Base-by-base conservation (phyloP, 2,329 filamentous ascomycete genomes). In the Trichoderma sp. region DNA sequence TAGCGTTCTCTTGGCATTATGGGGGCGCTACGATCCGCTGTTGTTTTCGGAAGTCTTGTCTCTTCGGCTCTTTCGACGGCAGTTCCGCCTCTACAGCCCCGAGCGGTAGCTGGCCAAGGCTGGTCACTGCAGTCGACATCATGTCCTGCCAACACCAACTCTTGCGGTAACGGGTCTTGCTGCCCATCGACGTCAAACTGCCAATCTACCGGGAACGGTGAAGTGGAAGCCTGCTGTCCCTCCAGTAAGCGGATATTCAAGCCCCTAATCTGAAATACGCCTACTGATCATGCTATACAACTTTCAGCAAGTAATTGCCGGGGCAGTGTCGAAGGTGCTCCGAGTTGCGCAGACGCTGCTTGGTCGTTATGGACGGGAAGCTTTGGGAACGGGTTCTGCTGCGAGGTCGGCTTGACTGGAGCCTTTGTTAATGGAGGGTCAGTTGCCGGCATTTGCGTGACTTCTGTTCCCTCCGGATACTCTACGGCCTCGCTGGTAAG, bases 331-430 rank as follows among this genome's bases (percentile, higher is more conserved):
- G 64, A 67, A 19, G 55, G 64, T 4, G 64, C 64, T 1, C 64
- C 64, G 10, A 67, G 53, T 31, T 67, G 64, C 21, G 64, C 64
- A 11, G 52, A 55, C 6, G n/a, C 55, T 21, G 55, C 64, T 8
- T 67, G 64, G 64, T 67, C 64, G 4, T 47, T 67, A 6, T 67
- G 64, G 64, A 67, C 29, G 14, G 64, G 64, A 37, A 67, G 64
- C 31, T 67, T 52, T 3, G 64, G 64, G 13, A 67, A 67, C 13
- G 55, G 55, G 11, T 67, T 67, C 5, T 67, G 64, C 13, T 67
- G 64, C n/a, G 55, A 67, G 43, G 64, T 67, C 21, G 64, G 55
- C 11, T 27, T 67, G n/a, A 67, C 55, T 1, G 64, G 64, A 47
- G 64, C 64, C 24, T 59, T 67, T 24, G 16, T 52, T 10, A 52